Evolutionary conservation across 345 rosid genomes (phyloP).

Genomic region (Salix caprea): DNA sequence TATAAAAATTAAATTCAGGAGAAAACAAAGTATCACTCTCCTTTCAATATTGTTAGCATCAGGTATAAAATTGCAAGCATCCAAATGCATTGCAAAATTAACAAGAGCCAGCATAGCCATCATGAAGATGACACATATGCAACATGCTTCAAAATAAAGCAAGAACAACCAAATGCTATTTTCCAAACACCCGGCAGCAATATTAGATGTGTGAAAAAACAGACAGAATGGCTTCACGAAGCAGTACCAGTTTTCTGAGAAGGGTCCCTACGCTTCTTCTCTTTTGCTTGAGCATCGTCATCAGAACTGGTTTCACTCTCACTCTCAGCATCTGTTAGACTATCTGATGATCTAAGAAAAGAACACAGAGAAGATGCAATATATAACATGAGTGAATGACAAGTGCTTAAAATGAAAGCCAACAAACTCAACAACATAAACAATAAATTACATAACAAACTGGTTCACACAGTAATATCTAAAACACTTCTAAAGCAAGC

Average conservation of each 20-base stretch:
- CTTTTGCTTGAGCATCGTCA: conserved; percentile 48
- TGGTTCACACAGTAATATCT: too few relatives aligned
- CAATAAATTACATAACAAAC: too few relatives aligned
- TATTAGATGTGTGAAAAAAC: neutral
- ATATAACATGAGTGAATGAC: too few relatives aligned
- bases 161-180: neutral
- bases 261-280: conserved; percentile 36
- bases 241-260: conserved; percentile 47
- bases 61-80: neutral
- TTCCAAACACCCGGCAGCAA: neutral
- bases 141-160: neutral
- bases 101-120: neutral
- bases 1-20: neutral
- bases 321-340: conserved; percentile 49
- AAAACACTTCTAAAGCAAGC: too few relatives aligned
- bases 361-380: too few relatives aligned
- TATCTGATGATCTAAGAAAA: conserved; percentile 51
- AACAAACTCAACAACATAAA: neutral
- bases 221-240: neutral
- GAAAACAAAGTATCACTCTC: neutral
- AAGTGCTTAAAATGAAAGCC: neutral
- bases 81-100: neutral
- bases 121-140: neutral
- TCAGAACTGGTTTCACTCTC: conserved; percentile 44
- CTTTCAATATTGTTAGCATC: neutral